Conservation (phyloP, 2,329 filamentous ascomycete genomes). For the Coccinonectria pachysandricola region DNA sequence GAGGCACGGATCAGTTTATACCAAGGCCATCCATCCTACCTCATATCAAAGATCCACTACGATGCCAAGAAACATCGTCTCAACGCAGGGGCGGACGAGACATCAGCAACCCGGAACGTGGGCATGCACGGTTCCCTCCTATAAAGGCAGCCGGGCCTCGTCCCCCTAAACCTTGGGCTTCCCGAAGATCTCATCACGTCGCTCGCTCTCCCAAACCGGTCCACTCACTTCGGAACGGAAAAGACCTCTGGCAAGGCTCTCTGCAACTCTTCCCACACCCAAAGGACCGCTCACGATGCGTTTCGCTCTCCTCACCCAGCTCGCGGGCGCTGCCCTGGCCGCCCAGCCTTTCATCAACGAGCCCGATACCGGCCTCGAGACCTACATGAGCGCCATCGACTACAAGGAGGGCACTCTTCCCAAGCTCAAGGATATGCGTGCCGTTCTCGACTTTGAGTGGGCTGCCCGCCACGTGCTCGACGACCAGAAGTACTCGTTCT, state of each 20-base stretch:
- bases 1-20: neutral
- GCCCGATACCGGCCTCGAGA: conserved; percentile 25
- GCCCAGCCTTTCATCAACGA: conserved; percentile 24
- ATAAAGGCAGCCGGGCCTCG: neutral
- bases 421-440: conserved; percentile 30
- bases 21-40: neutral
- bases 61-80: neutral
- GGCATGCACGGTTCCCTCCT: neutral
- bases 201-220: conserved; percentile 4
- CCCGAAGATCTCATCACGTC: neutral
- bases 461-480: conserved; percentile 34
- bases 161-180: neutral
- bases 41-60: neutral
- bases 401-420: conserved; percentile 26
- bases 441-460: conserved; percentile 40
- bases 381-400: conserved; percentile 18
- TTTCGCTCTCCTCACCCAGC: conserved; percentile 6
- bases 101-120: neutral
- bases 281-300: conserved; percentile 10
- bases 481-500: conserved; percentile 34
- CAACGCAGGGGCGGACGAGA: neutral
- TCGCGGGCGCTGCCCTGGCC: conserved; percentile 19
- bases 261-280: conserved; percentile 1
- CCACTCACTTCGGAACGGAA: neutral
- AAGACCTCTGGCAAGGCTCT: neutral